These are phyloP conservation scores for Wickerhamiella spandovensis DNA, from an alignment of 805 yeast genomes.

Conservation along the genomic window DNA sequence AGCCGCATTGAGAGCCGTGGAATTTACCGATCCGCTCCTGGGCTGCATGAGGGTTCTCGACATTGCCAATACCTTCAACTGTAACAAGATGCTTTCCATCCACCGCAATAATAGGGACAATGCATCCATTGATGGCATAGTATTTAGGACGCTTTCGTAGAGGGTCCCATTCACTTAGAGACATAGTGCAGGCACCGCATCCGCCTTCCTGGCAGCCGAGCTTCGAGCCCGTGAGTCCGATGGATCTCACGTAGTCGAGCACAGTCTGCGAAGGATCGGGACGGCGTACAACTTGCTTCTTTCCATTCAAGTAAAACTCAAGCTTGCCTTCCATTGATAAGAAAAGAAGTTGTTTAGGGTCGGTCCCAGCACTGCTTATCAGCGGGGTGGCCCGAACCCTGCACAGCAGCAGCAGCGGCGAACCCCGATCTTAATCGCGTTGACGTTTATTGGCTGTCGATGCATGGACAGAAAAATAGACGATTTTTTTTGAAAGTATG, in stretches of 20 bases:
- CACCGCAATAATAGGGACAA: conserved; percentile 32
- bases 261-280: conserved; percentile 34
- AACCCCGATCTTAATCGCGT: background rate
- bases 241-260: conserved; percentile 30
- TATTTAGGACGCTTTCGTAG: conserved; percentile 20
- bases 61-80: conserved; percentile 34
- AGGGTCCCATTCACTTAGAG: conserved; percentile 26
- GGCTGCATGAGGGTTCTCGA: conserved; percentile 33
- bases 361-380: background rate
- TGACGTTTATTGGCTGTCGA: background rate
- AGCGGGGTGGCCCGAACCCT: background rate
- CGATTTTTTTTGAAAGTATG: too few relatives aligned
- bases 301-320: conserved; percentile 31
- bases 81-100: conserved; percentile 37
- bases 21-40: conserved; percentile 36
- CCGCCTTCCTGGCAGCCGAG: conserved; percentile 40
- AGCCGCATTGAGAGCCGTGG: conserved; percentile 40
- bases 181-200: conserved; percentile 38
- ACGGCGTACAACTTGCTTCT: conserved; percentile 24
- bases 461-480: too few relatives aligned
- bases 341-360: background rate
- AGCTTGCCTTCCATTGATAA: background rate
- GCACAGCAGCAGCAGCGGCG: background rate
- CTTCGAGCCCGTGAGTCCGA: conserved; percentile 32
- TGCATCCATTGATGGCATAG: conserved; percentile 34